Evolutionary conservation across 2,329 filamentous ascomycete genomes (phyloP).

Genomic region (Cadophora sp.): DNA sequence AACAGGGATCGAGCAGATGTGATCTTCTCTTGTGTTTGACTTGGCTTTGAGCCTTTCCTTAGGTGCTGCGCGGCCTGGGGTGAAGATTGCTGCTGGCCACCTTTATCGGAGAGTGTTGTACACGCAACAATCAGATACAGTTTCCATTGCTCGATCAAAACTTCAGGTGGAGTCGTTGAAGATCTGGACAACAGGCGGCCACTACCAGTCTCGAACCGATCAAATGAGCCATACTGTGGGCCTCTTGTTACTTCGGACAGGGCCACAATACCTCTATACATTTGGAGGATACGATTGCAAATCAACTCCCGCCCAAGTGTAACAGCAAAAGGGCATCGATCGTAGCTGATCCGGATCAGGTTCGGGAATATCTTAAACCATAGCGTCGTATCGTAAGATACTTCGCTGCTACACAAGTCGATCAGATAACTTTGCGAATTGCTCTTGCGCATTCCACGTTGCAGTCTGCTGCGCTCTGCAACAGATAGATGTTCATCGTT

Average conservation of each 20-base stretch:
- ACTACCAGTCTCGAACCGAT: constrained; percentile 58
- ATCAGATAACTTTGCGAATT: constrained; percentile 86
- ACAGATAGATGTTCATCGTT: constrained; percentile 91
- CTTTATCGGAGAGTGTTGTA: constrained; percentile 88
- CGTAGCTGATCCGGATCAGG: constrained; percentile 86
- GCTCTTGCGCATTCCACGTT: constrained; percentile 85
- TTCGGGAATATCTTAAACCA: constrained; percentile 99
- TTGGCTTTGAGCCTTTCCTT: constrained; percentile 79
- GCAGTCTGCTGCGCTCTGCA: constrained; percentile 88
- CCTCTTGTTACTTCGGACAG: constrained; percentile 77
- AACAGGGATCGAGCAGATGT: constrained; percentile 89
- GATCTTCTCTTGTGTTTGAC: constrained; percentile 76
- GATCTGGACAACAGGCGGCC: constrained; percentile 54
- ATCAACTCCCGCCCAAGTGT: constrained; percentile 90
- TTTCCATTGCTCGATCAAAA: constrained; percentile 97
- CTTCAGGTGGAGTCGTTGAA: constrained; percentile 78
- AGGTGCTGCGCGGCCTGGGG: constrained; percentile 73
- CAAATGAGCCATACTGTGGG: constrained; percentile 63
- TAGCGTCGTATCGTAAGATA: constrained; percentile 90
- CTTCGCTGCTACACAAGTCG: constrained; percentile 93
- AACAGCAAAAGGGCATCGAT: constrained; percentile 90
- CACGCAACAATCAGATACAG: constrained; percentile 97
- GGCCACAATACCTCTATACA: constrained; percentile 83
- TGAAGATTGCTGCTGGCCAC: constrained; percentile 65
- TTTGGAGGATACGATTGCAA: constrained; percentile 89